These are phyloP conservation scores for Saccharomycopsis phalli DNA, from an alignment of 1,139 yeast genomes.

Conservation along the genomic window DNA sequence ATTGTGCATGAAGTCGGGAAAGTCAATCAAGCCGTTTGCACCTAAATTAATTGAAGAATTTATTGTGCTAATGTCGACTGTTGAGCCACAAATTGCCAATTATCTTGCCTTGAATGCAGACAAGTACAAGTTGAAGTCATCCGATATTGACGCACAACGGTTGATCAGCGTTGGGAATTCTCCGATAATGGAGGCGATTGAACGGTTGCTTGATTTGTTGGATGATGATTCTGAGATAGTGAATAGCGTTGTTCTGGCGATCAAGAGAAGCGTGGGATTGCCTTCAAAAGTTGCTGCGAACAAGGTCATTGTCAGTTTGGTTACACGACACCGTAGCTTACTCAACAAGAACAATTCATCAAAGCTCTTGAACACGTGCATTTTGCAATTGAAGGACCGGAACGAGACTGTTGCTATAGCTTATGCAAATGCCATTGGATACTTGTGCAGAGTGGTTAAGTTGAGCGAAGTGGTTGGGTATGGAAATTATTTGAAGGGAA, in stretches of 20 bases:
- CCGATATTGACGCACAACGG: conserved; percentile 71
- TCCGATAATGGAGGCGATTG: conserved; percentile 86
- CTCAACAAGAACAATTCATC: conserved; percentile 34
- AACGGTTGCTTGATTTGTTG: conserved; percentile 51
- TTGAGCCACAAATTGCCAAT: conserved; percentile 87
- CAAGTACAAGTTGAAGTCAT: conserved; percentile 65
- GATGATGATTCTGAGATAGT: conserved; percentile 46
- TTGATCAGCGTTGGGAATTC: conserved; percentile 67
- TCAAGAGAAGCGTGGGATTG: conserved; percentile 70
- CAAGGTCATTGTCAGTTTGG: conserved; percentile 57
- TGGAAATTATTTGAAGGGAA: conserved; percentile 39
- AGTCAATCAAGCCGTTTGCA: conserved; percentile 56
- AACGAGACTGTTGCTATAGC: conserved; percentile 68
- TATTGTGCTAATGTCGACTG: conserved; percentile 64
- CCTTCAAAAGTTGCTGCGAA: conserved; percentile 90
- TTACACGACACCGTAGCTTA: conserved; percentile 39
- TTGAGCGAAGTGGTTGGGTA: conserved; percentile 47
- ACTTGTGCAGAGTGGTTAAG: conserved; percentile 57
- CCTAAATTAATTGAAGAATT: conserved; percentile 65
- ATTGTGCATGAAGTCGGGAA: conserved; percentile 55
- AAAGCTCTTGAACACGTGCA: conserved; percentile 47
- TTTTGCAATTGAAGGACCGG: conserved; percentile 54
- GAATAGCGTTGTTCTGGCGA: conserved; percentile 37
- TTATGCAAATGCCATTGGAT: conserved; percentile 76
- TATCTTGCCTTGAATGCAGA: conserved; percentile 83